These are phyloP conservation scores for Dioszegia aurantiaca DNA, from an alignment of 768 basidiomycete genomes.

Conservation along the genomic window DNA sequence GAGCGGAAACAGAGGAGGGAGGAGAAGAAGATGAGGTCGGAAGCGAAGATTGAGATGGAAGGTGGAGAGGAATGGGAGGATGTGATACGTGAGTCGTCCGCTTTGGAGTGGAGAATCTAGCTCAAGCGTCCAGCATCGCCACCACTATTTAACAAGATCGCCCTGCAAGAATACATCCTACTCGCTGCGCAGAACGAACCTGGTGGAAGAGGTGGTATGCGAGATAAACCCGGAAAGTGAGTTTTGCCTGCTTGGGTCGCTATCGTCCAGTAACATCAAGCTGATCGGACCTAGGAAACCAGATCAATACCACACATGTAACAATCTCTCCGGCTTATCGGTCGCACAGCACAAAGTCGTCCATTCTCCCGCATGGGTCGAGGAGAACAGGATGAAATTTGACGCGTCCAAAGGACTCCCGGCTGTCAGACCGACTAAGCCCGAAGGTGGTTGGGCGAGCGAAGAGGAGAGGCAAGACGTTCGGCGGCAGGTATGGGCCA, in stretches of 20 bases:
- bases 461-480: constrained; percentile 50
- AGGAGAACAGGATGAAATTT: constrained; percentile 29
- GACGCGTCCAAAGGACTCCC: constrained; percentile 33
- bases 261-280: background rate
- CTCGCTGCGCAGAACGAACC: constrained; percentile 75
- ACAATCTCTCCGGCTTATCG: constrained; percentile 86
- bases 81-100: constrained; percentile 60
- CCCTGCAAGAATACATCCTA: constrained; percentile 82
- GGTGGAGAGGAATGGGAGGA: constrained; percentile 64
- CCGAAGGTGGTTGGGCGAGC: constrained; percentile 37
- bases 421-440: constrained; percentile 22
- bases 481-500: constrained; percentile 58
- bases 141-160: constrained; percentile 53
- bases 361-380: constrained; percentile 54
- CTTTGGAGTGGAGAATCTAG: background rate
- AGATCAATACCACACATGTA: constrained; percentile 94
- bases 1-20: constrained; percentile 17
- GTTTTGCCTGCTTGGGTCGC: constrained; percentile 39
- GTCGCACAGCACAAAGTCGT: constrained; percentile 76
- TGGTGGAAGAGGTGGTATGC: constrained; percentile 66
- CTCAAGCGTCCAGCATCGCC: constrained; percentile 23
- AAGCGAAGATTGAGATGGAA: constrained; percentile 35
- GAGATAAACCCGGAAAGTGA: constrained; percentile 94
- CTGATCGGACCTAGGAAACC: constrained; percentile 58
- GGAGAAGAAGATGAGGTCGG: constrained; percentile 8